Percentiles rank a stretch among this genome's conserved stretches.
Conservation (phyloP, 176 grass and related monocot genomes). For the Elymus sibiricus region DNA sequence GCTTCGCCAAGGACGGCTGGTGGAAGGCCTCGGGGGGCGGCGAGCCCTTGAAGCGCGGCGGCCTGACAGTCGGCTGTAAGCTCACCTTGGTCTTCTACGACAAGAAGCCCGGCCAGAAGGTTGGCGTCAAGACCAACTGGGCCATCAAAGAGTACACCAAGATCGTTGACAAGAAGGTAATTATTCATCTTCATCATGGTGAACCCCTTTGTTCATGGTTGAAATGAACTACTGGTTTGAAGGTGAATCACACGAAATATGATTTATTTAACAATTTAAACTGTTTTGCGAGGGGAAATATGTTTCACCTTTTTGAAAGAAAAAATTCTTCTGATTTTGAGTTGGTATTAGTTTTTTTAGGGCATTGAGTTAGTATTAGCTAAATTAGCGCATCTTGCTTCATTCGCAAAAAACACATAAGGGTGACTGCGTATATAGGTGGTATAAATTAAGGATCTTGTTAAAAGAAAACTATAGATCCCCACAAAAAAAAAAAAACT, state of each 20-base stretch:
- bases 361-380: no score
- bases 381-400: no score
- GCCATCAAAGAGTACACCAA: conserved; percentile 25
- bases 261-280: no score
- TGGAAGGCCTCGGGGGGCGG: conserved; percentile 26
- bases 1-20: neutral
- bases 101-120: neutral
- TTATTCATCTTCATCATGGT: neutral
- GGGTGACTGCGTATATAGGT: no score
- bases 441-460: no score
- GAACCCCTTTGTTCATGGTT: neutral
- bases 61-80: neutral
- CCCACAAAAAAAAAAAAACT: no score
- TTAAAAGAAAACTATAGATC: no score
- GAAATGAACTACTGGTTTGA: neutral
- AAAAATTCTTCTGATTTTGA: neutral
- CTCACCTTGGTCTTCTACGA: conserved; percentile 33
- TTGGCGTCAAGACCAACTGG: neutral
- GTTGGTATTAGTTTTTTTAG: no score
- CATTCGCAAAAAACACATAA: no score
- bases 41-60: neutral
- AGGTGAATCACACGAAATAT: neutral
- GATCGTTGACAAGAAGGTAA: neutral
- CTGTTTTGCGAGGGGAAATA: neutral
- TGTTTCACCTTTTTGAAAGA: neutral